Evolutionary conservation across 495 filamentous ascomycete genomes (phyloP).

Genomic region (Baudoinia panamericana): DNA sequence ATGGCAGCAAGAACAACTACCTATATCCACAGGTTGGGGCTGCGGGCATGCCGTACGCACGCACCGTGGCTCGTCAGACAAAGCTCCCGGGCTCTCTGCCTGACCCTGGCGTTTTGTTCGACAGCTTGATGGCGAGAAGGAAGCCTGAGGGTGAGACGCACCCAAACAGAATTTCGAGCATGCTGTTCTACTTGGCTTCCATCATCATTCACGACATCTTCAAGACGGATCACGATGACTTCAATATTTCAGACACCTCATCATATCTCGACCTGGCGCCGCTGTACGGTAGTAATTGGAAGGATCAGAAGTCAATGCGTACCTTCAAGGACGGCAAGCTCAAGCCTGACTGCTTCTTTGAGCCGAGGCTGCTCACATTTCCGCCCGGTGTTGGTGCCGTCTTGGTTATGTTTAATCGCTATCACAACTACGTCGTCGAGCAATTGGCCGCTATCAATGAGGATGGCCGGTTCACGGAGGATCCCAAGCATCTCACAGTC

Average conservation of each 20-base stretch:
- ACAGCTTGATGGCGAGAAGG: conserved; percentile 54
- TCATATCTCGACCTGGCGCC: conserved; percentile 78
- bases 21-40: conserved; percentile 53
- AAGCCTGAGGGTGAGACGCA: conserved; percentile 43
- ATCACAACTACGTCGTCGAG: conserved; percentile 35
- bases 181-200: conserved; percentile 78
- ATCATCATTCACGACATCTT: conserved; percentile 79
- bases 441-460: conserved; percentile 50
- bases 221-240: conserved; percentile 45
- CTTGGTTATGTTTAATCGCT: conserved; percentile 57
- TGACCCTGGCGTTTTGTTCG: conserved; percentile 66
- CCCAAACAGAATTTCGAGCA: conserved; percentile 70
- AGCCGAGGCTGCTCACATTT: conserved; percentile 64
- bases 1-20: conserved; percentile 57
- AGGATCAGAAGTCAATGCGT: conserved; percentile 60
- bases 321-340: conserved; percentile 72
- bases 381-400: conserved; percentile 64
- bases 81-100: conserved; percentile 53
- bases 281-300: conserved; percentile 69
- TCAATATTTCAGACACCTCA: conserved; percentile 54
- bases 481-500: conserved; percentile 8
- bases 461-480: conserved; percentile 36
- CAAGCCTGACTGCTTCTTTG: conserved; percentile 70
- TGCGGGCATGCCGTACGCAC: conserved; percentile 53
- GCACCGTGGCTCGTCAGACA: conserved; percentile 52